These are phyloP conservation scores for Scedosporium boydii DNA, from an alignment of 2,329 filamentous ascomycete species.

Conservation along the genomic window DNA sequence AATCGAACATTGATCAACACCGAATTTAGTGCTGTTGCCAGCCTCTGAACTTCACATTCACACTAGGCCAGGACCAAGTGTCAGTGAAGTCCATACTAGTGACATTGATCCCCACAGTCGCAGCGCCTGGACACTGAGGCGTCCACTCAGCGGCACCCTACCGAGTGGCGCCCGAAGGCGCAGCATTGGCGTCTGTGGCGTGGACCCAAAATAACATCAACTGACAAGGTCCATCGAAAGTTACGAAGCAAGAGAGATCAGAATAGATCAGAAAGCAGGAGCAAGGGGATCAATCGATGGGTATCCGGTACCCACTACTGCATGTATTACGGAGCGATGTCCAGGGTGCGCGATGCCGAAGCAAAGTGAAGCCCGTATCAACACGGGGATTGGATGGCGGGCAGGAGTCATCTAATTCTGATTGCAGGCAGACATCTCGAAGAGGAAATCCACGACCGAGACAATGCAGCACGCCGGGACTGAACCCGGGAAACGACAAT, in stretches of 20 bases:
- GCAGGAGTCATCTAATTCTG: not conserved
- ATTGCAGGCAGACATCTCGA: not conserved
- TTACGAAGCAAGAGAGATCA: not conserved
- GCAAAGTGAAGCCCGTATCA: not conserved
- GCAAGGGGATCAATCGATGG: not conserved
- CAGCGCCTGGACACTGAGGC: not conserved
- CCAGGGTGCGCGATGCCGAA: not conserved
- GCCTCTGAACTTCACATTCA: too few relatives aligned
- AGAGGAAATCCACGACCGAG: not conserved
- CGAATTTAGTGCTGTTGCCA: too few relatives aligned
- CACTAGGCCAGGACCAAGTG: too few relatives aligned
- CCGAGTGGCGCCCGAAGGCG: conserved; percentile 1
- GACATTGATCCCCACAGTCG: not conserved
- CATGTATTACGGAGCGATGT: not conserved
- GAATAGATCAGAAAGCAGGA: not conserved
- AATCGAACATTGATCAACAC: too few relatives aligned
- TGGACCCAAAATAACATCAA: not conserved
- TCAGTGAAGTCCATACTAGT: not conserved
- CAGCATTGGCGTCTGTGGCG: conserved; percentile 1
- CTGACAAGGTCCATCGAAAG: not conserved
- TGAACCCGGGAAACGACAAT: not conserved
- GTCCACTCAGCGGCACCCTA: not conserved
- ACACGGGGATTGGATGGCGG: not conserved
- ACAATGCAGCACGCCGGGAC: not conserved
- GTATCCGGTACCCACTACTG: not conserved